Base-by-base conservation (phyloP, 1,284 basidiomycete genomes). In the Austropuccinia psidii region DNA sequence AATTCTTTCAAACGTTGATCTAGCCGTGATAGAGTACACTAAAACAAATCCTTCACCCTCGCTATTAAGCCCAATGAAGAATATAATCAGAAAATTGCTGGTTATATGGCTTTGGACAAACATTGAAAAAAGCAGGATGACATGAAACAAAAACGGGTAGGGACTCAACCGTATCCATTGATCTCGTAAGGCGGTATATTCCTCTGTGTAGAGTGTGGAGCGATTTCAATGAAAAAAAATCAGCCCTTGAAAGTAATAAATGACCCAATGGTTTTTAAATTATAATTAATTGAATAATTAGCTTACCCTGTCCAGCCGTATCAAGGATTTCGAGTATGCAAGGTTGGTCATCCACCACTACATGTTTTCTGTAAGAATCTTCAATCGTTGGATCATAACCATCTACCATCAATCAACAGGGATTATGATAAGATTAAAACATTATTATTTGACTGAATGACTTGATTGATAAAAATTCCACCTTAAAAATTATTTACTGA, bases 251-350 rank as follows among this genome's bases (percentile, higher is more conserved):
- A 21, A 15, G 27, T 8, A n/a, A 8, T 17, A 35, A 31, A 31
- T 7, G 35, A 17, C 27, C 45, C 41, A n/a, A 37, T 29, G 37
- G 43, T 45, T 21, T 41, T 24, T 15, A 24, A 35, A 35, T 60
- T 9, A 4, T n/a, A 24, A 43, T 19, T n/a, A 6, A 19, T 19
- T 17, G 43, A 43, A 21, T 15, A 31, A 31, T 31, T 11, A n/a
- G n/a, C 67, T 41, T 43, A 76, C 75, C 75, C 67, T 80, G 79
- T 19, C 79, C 79, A 43, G 79, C 79, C 2, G 79, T 80, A 72
- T 80, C 79, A 39, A 80, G 77, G 6, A 80, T 78, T 50, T 80
- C 79, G 41, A 80, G 77, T 76, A 80, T 79, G 74, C 79, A 80
- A 31, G 79, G 79, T 75, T 80, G 78, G 52, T 79, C 79, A 61